Conservation (phyloP, 2,329 filamentous ascomycete genomes). For the Penicillium sp. region DNA sequence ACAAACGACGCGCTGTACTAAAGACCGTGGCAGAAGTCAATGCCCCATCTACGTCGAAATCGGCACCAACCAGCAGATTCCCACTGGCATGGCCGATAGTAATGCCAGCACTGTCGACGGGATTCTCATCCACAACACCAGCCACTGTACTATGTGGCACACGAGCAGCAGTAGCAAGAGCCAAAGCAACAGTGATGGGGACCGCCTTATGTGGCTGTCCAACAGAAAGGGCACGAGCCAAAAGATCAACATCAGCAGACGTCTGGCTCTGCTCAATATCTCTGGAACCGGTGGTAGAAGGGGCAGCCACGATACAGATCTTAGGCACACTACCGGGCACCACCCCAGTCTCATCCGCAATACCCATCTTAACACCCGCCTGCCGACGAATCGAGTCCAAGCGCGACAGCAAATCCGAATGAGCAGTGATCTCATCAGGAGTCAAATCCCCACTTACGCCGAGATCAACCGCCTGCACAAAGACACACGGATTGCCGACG, state of each 20-base stretch:
- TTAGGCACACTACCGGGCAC: constrained; percentile 61
- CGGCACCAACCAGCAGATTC: constrained; percentile 44
- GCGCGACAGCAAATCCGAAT: constrained; percentile 43
- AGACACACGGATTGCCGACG: constrained; percentile 63
- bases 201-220: constrained; percentile 58
- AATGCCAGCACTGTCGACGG: constrained; percentile 35
- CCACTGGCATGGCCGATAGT: constrained; percentile 50
- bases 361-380: constrained; percentile 61
- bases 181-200: constrained; percentile 56
- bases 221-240: constrained; percentile 54
- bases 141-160: constrained; percentile 44
- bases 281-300: constrained; percentile 11
- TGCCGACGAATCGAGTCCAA: constrained; percentile 58
- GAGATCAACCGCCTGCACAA: constrained; percentile 56
- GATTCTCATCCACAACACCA: constrained; percentile 22
- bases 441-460: constrained; percentile 43
- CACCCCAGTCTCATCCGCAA: constrained; percentile 46
- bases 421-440: constrained; percentile 54
- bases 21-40: constrained; percentile 46
- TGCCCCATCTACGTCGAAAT: constrained; percentile 36
- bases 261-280: constrained; percentile 18
- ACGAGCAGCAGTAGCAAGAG: constrained; percentile 50
- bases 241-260: constrained; percentile 41
- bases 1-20: constrained; percentile 49
- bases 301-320: constrained; percentile 54